These are phyloP conservation scores for Diddensiella caesifluorescens DNA, from an alignment of 805 yeast genomes.

Conservation along the genomic window DNA sequence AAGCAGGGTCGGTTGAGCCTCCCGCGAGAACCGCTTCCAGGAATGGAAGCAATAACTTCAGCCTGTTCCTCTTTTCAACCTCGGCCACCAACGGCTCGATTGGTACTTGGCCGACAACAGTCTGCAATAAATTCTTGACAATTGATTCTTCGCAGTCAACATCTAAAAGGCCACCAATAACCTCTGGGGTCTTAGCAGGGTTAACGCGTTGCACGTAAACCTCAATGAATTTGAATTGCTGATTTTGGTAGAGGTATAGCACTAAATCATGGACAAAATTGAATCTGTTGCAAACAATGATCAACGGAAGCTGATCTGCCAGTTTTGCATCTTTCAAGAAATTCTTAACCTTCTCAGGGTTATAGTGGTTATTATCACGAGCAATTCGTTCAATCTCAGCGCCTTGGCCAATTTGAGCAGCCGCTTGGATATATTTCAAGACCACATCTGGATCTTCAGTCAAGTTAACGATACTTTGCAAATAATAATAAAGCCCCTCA, in stretches of 20 bases:
- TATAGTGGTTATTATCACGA: conserved; percentile 88
- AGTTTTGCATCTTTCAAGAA: conserved; percentile 90
- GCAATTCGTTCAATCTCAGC: conserved; percentile 95
- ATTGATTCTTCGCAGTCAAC: conserved; percentile 94
- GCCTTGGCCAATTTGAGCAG: conserved; percentile 82
- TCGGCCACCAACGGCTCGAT: conserved; percentile 82
- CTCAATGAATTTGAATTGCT: conserved; percentile 93
- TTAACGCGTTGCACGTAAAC: conserved; percentile 97
- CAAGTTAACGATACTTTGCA: conserved; percentile 87
- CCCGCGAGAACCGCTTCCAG: conserved; percentile 86
- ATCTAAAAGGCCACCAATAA: conserved; percentile 90
- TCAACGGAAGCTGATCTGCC: conserved; percentile 93
- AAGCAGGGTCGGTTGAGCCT: conserved; percentile 76
- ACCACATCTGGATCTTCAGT: conserved; percentile 94
- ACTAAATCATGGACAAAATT: conserved; percentile 89
- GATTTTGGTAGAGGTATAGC: conserved; percentile 88
- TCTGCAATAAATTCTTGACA: conserved; percentile 70
- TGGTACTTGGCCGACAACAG: conserved; percentile 94
- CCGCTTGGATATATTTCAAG: conserved; percentile 91
- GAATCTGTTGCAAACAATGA: conserved; percentile 92
- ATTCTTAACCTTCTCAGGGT: conserved; percentile 96
- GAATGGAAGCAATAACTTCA: conserved; percentile 87
- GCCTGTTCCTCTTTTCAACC: conserved; percentile 93
- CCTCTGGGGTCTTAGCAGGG: conserved; percentile 94
- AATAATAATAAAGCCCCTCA: conserved; percentile 92